Evolutionary conservation across 1,284 basidiomycete species (phyloP), one percentile per base, ranked within the genome.

Genomic region (Dichomitus squalens): DNA sequence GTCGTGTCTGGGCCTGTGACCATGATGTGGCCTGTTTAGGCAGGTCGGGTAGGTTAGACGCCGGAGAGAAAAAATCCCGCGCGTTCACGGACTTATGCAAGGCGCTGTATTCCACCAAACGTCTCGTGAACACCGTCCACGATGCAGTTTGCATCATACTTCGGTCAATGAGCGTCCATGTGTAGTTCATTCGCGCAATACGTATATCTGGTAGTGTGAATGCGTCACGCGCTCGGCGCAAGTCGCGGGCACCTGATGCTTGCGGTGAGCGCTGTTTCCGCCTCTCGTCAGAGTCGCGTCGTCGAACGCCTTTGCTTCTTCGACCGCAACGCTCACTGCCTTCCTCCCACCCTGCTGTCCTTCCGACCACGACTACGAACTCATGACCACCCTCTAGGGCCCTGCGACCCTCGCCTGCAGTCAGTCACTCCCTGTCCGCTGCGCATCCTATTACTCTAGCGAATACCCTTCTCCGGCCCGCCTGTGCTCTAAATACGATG

Each of bases 301-400:
- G 51, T 27, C 7, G 16, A 29, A 44, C 14, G 25, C 16, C 25
- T 29, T 18, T 47, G 44, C 29, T n/a, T n/a, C n/a, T n/a, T 47
- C 44, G 29, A 47, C 44, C 44, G 11, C 44, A 47, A 18, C 16
- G 31, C 29, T 33, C n/a, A 18, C 44, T 20, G 7, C 31, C 18
- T 18, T 16, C 20, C 44, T 47, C 18, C 12, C 9, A n/a, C 29
- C 21, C 33, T n/a, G 29, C 21, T 9, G 20, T 48, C 23, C 38
- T 27, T 20, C 43, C 31, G 18, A 39, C 57, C 48, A 35, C 52
- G 46, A 50, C 46, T 43, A 33, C 46, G 33, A 33, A 52, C 61
- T 49, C 59, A 64, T 64, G 58, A 64, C 55, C 48, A 29, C 47
- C 49, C 56, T 41, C 41, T 46, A 39, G 29, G 29, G 9, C 23